Percentiles rank a stretch among this genome's conserved stretches.
phyloP scores from a whole-genome alignment of 805 yeast genomes.

The Yamadazyma paraphyllophila region DNA sequence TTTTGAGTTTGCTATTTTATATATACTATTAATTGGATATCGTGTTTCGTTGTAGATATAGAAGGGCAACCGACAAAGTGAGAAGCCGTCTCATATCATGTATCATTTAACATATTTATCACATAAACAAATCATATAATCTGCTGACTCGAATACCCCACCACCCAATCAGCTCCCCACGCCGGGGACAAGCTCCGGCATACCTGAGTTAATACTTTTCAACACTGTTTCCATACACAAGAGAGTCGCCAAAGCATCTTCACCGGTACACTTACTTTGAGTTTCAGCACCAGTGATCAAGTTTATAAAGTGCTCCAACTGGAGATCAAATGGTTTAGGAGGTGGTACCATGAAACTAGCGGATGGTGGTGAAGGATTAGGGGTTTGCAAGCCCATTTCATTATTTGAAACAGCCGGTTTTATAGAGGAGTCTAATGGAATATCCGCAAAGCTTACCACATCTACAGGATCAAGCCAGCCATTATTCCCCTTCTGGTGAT shows the following conservation, averaged over 20 bases:
- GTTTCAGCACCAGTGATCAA: slow-evolving; percentile 25
- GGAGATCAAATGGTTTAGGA: slow-evolving; percentile 35
- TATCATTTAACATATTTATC: too few species aligned
- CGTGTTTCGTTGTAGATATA: too few species aligned
- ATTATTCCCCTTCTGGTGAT: slow-evolving; percentile 21
- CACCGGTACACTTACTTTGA: slow-evolving; percentile 30
- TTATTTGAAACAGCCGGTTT: not conserved
- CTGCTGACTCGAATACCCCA: too few species aligned
- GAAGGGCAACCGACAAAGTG: too few species aligned
- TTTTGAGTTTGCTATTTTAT: too few species aligned
- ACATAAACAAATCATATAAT: not conserved
- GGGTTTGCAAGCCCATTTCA: slow-evolving; percentile 7
- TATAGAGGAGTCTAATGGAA: not conserved
- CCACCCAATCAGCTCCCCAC: not conserved
- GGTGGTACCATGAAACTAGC: slow-evolving; percentile 13
- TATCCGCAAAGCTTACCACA: slow-evolving; percentile 3
- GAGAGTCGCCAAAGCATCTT: slow-evolving; percentile 37
- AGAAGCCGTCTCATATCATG: too few species aligned
- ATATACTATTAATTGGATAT: too few species aligned
- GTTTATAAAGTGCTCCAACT: slow-evolving; percentile 37
- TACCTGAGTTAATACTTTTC: slow-evolving; percentile 30
- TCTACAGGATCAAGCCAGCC: slow-evolving; percentile 25
- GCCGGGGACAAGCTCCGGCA: slow-evolving; percentile 18
- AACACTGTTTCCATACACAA: slow-evolving; percentile 39
- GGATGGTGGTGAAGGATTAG: slow-evolving; percentile 13